Evolutionary conservation across 2,329 filamentous ascomycete genomes (phyloP).

Genomic region (Aspergillus nomiae): DNA sequence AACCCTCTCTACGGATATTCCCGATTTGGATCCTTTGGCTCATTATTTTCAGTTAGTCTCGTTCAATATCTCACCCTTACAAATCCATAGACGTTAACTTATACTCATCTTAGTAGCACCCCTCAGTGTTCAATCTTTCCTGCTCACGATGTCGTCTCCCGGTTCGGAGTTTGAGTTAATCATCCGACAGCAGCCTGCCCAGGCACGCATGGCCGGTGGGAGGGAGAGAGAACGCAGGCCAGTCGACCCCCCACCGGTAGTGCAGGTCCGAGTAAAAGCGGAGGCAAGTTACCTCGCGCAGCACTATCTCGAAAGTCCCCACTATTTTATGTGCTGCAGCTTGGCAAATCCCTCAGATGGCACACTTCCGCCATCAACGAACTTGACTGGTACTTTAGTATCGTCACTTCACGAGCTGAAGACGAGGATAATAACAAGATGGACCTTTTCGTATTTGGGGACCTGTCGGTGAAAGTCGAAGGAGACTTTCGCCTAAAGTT

Average conservation of each 20-base stretch:
- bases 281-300: conserved; percentile 55
- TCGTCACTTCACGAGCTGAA: conserved; percentile 79
- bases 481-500: conserved; percentile 76
- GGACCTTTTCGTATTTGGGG: conserved; percentile 86
- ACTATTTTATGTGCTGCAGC: conserved; percentile 63
- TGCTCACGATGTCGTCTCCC: conserved; percentile 43
- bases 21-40: conserved; percentile 23
- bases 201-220: conserved; percentile 67
- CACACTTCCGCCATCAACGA: conserved; percentile 49
- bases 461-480: conserved; percentile 75
- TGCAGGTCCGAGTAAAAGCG: conserved; percentile 65
- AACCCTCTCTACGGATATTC: conserved; percentile 23
- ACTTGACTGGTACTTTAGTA: conserved; percentile 70
- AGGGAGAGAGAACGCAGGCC: conserved; percentile 86
- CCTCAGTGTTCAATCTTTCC: conserved; percentile 35
- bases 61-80: conserved; percentile 37
- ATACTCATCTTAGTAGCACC: conserved; percentile 44
- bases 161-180: conserved; percentile 59
- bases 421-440: conserved; percentile 73
- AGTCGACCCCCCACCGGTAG: conserved; percentile 79
- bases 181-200: conserved; percentile 67
- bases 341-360: conserved; percentile 55
- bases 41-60: conserved; percentile 6
- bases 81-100: conserved; percentile 42
- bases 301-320: conserved; percentile 66